Percentiles rank a stretch among this genome's conserved stretches.
phyloP scores from a whole-genome alignment of 768 basidiomycete genomes.

The Lactifluus rugatus region DNA sequence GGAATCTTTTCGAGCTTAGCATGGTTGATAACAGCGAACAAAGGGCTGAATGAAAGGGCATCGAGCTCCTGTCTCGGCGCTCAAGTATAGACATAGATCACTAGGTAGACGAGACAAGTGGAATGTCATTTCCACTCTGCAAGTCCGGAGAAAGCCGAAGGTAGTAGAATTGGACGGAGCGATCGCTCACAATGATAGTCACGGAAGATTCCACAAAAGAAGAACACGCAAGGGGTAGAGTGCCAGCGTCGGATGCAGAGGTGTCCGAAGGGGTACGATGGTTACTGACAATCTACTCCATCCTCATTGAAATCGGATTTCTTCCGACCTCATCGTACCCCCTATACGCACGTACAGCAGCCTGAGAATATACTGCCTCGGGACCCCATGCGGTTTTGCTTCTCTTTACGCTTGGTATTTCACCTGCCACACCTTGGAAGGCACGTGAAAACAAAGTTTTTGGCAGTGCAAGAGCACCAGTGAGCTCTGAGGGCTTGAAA shows the following conservation, averaged over 20 bases:
- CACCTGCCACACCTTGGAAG: background rate
- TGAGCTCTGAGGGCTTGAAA: background rate
- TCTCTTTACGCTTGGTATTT: too few species aligned
- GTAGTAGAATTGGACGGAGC: background rate
- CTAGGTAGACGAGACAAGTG: background rate
- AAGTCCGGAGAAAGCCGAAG: conserved; percentile 2
- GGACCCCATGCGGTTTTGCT: too few species aligned
- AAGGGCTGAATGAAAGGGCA: background rate
- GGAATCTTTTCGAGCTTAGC: conserved; percentile 2
- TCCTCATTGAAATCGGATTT: too few species aligned
- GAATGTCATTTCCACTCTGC: background rate
- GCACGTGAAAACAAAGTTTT: background rate
- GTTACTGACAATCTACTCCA: too few species aligned
- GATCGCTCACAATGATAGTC: background rate
- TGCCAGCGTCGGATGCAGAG: too few species aligned
- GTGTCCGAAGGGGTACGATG: too few species aligned
- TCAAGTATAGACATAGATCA: background rate
- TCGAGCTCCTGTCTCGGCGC: conserved; percentile 1
- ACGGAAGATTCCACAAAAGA: conserved; percentile 1
- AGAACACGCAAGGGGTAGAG: background rate
- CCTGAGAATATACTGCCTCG: too few species aligned
- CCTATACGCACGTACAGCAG: too few species aligned
- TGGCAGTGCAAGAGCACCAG: background rate
- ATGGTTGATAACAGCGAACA: background rate
- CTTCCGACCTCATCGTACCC: too few species aligned